These are phyloP conservation scores for Colletotrichum shisoi DNA, from an alignment of 2,329 filamentous ascomycete species.

Conservation along the genomic window DNA sequence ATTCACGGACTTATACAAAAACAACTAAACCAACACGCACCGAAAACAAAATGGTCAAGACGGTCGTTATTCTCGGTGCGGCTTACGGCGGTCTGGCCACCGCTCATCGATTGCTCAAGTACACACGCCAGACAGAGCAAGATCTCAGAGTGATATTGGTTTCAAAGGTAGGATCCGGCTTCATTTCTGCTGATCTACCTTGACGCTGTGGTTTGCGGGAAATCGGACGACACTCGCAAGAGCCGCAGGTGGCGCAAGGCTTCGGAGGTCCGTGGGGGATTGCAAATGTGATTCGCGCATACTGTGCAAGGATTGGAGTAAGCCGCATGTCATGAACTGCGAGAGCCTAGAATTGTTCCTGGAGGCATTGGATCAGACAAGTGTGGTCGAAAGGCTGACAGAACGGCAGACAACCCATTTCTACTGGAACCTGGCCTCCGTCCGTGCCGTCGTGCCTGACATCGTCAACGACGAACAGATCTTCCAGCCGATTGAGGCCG, in stretches of 20 bases:
- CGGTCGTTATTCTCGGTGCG: constrained; percentile 63
- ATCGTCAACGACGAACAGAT: constrained; percentile 59
- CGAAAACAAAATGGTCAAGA: constrained; percentile 55
- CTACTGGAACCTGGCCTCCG: constrained; percentile 66
- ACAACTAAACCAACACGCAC: neutral
- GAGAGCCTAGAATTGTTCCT: too few relatives aligned
- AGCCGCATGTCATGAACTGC: neutral
- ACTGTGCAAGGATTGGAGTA: neutral
- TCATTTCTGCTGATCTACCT: neutral
- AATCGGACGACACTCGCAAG: neutral
- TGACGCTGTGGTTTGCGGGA: neutral
- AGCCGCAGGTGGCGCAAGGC: constrained; percentile 6
- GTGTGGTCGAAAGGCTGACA: constrained; percentile 6
- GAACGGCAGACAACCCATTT: constrained; percentile 61
- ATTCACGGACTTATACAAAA: neutral
- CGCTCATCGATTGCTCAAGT: constrained; percentile 63
- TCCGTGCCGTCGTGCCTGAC: constrained; percentile 63
- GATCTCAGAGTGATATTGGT: constrained; percentile 64
- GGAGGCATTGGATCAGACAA: neutral
- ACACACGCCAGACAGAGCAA: constrained; percentile 54
- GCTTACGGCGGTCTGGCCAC: constrained; percentile 62
- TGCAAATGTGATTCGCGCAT: neutral
- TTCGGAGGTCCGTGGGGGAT: constrained; percentile 26
- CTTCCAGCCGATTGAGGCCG: constrained; percentile 58
- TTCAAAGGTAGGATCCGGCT: constrained; percentile 56